Conservation (phyloP, 1,139 yeast genomes). For the Wickerhamomyces sp. region DNA sequence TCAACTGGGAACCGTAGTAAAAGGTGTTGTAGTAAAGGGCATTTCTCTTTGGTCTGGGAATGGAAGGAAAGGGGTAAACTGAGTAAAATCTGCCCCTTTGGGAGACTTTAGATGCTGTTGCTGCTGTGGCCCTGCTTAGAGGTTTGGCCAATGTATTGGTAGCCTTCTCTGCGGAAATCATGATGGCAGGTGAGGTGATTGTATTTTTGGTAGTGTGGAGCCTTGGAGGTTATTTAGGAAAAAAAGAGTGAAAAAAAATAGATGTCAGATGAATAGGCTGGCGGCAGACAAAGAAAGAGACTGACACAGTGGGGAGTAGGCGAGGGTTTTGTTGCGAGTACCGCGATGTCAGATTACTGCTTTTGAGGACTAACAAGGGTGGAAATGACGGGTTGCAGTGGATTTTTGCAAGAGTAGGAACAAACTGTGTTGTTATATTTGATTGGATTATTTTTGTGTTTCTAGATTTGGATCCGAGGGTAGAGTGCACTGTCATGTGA, state of each 20-base stretch:
- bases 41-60: constrained; percentile 61
- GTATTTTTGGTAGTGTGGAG: too few relatives aligned
- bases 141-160: constrained; percentile 15
- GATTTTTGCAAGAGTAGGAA: too few relatives aligned
- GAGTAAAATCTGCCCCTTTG: constrained; percentile 16
- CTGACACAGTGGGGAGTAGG: too few relatives aligned
- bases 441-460: too few relatives aligned
- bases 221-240: neutral
- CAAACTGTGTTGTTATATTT: too few relatives aligned
- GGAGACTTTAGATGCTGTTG: constrained; percentile 11
- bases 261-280: constrained; percentile 5
- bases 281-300: constrained; percentile 5
- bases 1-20: constrained; percentile 29
- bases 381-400: too few relatives aligned
- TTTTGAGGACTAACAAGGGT: too few relatives aligned
- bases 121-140: constrained; percentile 21
- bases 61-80: constrained; percentile 47
- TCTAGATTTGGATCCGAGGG: too few relatives aligned
- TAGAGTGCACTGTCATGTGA: too few relatives aligned
- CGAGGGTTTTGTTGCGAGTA: too few relatives aligned
- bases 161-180: constrained; percentile 1
- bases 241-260: constrained; percentile 1
- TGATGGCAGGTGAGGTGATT: too few relatives aligned
- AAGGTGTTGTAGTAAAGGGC: constrained; percentile 47
- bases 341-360: too few relatives aligned